These are phyloP conservation scores for Vigna unguiculata DNA, from an alignment of 306 rosid genomes.

Conservation along the genomic window DNA sequence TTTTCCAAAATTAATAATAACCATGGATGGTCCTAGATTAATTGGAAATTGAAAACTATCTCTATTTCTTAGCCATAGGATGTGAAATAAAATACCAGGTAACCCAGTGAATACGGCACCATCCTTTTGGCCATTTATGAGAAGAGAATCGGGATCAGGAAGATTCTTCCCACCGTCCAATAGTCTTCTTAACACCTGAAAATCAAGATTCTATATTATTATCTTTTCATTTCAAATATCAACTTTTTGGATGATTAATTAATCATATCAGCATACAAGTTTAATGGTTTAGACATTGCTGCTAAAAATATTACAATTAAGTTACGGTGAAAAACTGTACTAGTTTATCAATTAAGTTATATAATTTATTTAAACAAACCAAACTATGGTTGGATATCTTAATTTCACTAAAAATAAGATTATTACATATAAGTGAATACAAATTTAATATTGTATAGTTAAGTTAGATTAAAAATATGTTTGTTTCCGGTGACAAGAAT, in stretches of 20 bases:
- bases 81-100: slow-evolving; percentile 50
- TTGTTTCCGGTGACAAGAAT: too few species aligned
- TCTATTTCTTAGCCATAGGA: background rate
- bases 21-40: background rate
- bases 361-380: too few species aligned
- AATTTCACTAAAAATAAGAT: too few species aligned
- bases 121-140: slow-evolving; percentile 64
- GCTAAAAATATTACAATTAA: too few species aligned
- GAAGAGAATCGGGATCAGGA: slow-evolving; percentile 75
- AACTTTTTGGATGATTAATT: background rate
- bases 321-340: too few species aligned
- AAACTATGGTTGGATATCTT: too few species aligned
- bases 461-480: too few species aligned
- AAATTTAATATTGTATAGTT: too few species aligned
- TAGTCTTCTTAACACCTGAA: slow-evolving; percentile 57
- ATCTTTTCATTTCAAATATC: background rate
- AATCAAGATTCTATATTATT: background rate
- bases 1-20: background rate
- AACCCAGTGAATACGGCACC: slow-evolving; percentile 52
- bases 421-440: too few species aligned
- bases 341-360: too few species aligned
- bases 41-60: slow-evolving; percentile 13
- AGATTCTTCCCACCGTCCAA: slow-evolving; percentile 65
- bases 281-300: too few species aligned
- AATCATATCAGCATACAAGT: too few species aligned